These are phyloP conservation scores for Begonia masoniana DNA, from an alignment of 306 rosid genomes.

Conservation along the genomic window DNA sequence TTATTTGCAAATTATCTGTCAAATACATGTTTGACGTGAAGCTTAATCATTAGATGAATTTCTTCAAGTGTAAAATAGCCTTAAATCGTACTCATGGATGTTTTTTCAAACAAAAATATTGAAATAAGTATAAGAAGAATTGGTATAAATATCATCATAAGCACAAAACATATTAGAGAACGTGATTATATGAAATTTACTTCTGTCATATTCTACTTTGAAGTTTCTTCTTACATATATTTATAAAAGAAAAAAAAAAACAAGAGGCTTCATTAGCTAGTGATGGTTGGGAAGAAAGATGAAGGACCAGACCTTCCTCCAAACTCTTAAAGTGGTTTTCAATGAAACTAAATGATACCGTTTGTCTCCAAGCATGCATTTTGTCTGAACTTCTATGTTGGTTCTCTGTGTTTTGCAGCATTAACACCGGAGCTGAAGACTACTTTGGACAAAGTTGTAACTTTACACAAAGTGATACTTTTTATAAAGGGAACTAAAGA, in stretches of 20 bases:
- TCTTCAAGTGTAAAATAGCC: too few relatives aligned
- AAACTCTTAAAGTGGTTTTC: background rate
- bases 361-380: background rate
- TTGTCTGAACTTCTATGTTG: background rate
- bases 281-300: too few relatives aligned
- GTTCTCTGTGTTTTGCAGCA: slow-evolving; percentile 27
- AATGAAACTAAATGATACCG: background rate
- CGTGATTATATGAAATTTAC: background rate
- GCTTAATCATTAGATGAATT: too few relatives aligned
- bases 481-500: slow-evolving; percentile 94
- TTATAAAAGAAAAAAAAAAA: too few relatives aligned
- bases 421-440: slow-evolving; percentile 72
- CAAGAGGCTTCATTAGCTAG: background rate
- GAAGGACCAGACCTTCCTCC: background rate
- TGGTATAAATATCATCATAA: too few relatives aligned
- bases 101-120: too few relatives aligned
- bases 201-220: background rate
- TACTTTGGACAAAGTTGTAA: slow-evolving; percentile 78
- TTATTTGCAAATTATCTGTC: too few relatives aligned
- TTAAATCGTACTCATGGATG: too few relatives aligned
- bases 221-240: background rate
- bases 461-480: slow-evolving; percentile 64
- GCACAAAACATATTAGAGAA: too few relatives aligned
- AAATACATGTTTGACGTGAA: too few relatives aligned
- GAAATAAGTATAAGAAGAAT: too few relatives aligned